Base-by-base conservation (phyloP, 2,329 filamentous ascomycete genomes). In the Xylariales sp. region DNA sequence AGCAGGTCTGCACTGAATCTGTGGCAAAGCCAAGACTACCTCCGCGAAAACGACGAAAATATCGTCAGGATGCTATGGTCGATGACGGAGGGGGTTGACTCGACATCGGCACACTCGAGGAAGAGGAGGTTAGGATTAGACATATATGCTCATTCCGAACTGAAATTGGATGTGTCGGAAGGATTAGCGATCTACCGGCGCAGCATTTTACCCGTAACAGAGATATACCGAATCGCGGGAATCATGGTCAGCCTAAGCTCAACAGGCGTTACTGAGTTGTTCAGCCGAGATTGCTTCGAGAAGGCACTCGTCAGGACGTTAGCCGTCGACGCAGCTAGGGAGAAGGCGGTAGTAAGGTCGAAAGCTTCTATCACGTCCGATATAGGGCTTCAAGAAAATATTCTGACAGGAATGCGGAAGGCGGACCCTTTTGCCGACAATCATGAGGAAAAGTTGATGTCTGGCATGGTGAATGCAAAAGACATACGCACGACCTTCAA, bases 401-500 rank as follows among this genome's bases (percentile, higher is more conserved):
- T 18, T 14, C 79, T 65, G 10, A n/a, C 49, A 41, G 53, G 53
- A 14, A 55, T 59, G 41, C 72, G 73, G 75, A 70, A 79, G 75
- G 62, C 79, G 69, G 84, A 84, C 62, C 45, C 74, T 59, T 55
- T 64, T 49, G 89, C 87, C 73, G 94, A 91, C 64, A 85, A 90
- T 59, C 90, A 97, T 71, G 96, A 98, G 79, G 93, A 93, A 78
- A 91, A 90, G 73, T 85, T 99, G 7, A 83, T 97, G 53, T 87
- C 88, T 3, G 94, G 95, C 9, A 90, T 98, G 3, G 89, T 97
- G 43, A 89, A 97, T 75, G 89, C 93, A 6, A 85, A 90, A 54
- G 92, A 92, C 74, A 93, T 99, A 71, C 90, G 90, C 69, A 97
- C 93, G 0, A 97, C 93, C 0, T 99, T 98, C 77, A 85, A 88